A percentile compares a stretch with the other conserved stretches of the same genome.
phyloP scores from a whole-genome alignment of 352 stramenopile genomes.

The Aphanomyces astaci region DNA sequence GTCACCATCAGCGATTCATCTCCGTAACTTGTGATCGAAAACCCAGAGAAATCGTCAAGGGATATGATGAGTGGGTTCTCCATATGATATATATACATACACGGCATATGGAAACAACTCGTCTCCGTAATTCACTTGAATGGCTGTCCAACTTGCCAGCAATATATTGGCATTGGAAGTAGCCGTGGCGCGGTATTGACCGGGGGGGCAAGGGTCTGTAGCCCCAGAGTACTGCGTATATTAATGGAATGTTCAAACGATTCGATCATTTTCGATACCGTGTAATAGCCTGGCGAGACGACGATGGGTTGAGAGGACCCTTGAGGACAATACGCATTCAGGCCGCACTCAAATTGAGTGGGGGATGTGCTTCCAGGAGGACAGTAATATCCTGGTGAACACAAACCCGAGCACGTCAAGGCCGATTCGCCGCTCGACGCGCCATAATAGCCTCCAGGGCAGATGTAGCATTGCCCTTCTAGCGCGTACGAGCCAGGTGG shows the following conservation, averaged over 20 bases:
- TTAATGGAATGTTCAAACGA: background rate
- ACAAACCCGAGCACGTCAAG: conserved; percentile 47
- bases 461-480: conserved; percentile 47
- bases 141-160: conserved; percentile 34
- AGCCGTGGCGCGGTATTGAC: conserved; percentile 30
- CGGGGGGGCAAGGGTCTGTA: conserved; percentile 34
- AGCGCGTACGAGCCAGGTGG: conserved; percentile 49
- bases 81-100: too few relatives aligned
- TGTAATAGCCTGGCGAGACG: conserved; percentile 39
- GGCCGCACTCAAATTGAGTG: conserved; percentile 43
- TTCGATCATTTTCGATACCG: conserved; percentile 25
- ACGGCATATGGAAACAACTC: conserved; percentile 38
- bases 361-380: conserved; percentile 38
- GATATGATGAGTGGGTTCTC: too few relatives aligned
- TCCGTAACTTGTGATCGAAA: too few relatives aligned
- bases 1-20: background rate
- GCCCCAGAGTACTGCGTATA: background rate
- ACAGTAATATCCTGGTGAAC: conserved; percentile 61
- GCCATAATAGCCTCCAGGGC: conserved; percentile 57
- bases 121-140: conserved; percentile 58
- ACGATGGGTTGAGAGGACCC: conserved; percentile 25
- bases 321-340: conserved; percentile 40
- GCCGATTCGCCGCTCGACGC: conserved; percentile 32
- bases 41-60: too few relatives aligned
- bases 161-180: conserved; percentile 35